Conservation (phyloP, 768 basidiomycete species). For the Lactifluus rugatus region DNA sequence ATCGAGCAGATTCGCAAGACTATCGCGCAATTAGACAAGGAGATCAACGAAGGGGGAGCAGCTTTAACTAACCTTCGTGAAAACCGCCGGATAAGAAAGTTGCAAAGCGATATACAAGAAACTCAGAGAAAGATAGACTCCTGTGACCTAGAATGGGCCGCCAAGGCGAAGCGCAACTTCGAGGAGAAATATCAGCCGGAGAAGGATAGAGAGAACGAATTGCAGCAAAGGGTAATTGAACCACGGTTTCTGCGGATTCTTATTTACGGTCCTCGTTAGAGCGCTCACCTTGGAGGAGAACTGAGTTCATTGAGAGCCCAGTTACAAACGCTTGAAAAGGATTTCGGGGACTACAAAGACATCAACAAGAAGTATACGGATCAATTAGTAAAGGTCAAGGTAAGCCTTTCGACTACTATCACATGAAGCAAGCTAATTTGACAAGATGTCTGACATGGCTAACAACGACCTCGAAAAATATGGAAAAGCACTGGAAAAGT, state of each 20-base stretch:
- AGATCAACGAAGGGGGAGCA: conserved; percentile 69
- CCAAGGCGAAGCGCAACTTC: conserved; percentile 75
- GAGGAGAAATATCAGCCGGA: conserved; percentile 66
- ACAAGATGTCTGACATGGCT: conserved; percentile 93
- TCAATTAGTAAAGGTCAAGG: conserved; percentile 93
- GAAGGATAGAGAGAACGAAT: conserved; percentile 60
- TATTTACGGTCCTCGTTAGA: conserved; percentile 32
- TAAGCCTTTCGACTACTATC: conserved; percentile 25
- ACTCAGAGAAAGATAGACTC: conserved; percentile 64
- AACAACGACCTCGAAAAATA: conserved; percentile 97
- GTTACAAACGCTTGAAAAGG: conserved; percentile 52
- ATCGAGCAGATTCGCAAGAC: conserved; percentile 33
- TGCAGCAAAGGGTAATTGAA: conserved; percentile 51
- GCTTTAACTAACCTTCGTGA: conserved; percentile 64
- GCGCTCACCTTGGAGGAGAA: conserved; percentile 76
- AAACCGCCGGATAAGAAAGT: conserved; percentile 69
- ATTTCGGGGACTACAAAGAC: conserved; percentile 80
- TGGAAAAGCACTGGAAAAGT: conserved; percentile 95
- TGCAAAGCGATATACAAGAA: conserved; percentile 53
- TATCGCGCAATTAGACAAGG: conserved; percentile 58
- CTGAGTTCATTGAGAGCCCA: conserved; percentile 63
- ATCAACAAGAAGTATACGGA: conserved; percentile 79
- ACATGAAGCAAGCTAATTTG: neutral
- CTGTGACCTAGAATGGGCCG: conserved; percentile 78
- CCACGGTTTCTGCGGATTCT: conserved; percentile 1